Evolutionary conservation across 495 filamentous ascomycete species (phyloP).

Genomic region (Aspergillus baeticus): DNA sequence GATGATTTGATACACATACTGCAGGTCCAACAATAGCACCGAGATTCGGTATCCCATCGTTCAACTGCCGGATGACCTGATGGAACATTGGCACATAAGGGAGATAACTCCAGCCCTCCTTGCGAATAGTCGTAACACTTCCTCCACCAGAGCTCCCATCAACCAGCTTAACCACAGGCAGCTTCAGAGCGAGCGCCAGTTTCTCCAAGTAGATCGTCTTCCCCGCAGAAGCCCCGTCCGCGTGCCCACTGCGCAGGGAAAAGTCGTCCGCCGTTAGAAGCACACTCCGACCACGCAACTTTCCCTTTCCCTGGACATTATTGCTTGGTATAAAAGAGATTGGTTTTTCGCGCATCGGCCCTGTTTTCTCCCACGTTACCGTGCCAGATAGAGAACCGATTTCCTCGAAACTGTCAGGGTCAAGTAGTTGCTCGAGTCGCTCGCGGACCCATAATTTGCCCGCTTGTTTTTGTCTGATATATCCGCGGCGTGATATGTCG

Average conservation of each 20-base stretch:
- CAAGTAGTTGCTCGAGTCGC: slow-evolving; percentile 54
- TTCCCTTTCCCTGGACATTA: slow-evolving; percentile 52
- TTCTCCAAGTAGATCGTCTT: slow-evolving; percentile 64
- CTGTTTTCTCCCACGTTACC: slow-evolving; percentile 54
- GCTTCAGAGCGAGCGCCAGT: slow-evolving; percentile 44
- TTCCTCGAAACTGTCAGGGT: slow-evolving; percentile 52
- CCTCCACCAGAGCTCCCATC: slow-evolving; percentile 63
- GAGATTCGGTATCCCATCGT: slow-evolving; percentile 61
- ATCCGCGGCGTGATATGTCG: slow-evolving; percentile 51
- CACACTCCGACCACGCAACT: slow-evolving; percentile 50
- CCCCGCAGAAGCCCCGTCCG: slow-evolving; percentile 54
- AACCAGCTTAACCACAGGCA: slow-evolving; percentile 62
- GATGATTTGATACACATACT: slow-evolving; percentile 23
- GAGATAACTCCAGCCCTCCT: slow-evolving; percentile 55
- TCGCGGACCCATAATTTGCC: slow-evolving; percentile 68
- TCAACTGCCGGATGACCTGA: slow-evolving; percentile 54
- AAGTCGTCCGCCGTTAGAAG: slow-evolving; percentile 64
- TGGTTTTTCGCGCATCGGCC: slow-evolving; percentile 47
- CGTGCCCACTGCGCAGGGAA: slow-evolving; percentile 61
- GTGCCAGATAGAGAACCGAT: slow-evolving; percentile 59
- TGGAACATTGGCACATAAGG: slow-evolving; percentile 51
- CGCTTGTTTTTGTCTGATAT: slow-evolving; percentile 58
- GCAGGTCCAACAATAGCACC: slow-evolving; percentile 62
- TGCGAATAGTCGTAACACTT: slow-evolving; percentile 57
- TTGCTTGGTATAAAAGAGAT: slow-evolving; percentile 51